These are phyloP conservation scores for Babesia divergens DNA, from an alignment of 169 alveolate species.

Conservation along the genomic window DNA sequence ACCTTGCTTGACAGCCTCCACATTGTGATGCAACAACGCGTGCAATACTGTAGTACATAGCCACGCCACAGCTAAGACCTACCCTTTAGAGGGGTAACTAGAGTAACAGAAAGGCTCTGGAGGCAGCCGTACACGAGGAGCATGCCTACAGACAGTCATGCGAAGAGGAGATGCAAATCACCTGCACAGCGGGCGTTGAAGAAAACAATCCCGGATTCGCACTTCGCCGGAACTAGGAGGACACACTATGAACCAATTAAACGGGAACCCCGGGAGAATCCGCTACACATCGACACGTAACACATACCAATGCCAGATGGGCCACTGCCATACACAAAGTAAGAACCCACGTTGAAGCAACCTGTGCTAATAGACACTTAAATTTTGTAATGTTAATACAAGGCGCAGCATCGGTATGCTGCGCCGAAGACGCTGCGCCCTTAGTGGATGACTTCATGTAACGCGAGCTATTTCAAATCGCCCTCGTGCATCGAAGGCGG, in stretches of 20 bases:
- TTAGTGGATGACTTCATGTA: neutral
- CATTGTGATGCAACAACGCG: conserved; percentile 15
- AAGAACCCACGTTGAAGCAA: conserved; percentile 23
- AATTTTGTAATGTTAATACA: neutral
- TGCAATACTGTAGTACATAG: conserved; percentile 9
- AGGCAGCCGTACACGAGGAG: conserved; percentile 32
- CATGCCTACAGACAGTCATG: neutral
- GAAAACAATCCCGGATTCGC: conserved; percentile 33
- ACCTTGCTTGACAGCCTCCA: neutral
- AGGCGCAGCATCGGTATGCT: neutral
- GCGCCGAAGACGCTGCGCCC: neutral
- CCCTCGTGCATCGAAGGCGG: conserved; percentile 15
- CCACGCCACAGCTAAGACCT: neutral
- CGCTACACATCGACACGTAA: neutral
- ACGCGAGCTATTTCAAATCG: neutral
- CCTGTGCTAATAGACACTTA: neutral
- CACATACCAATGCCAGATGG: conserved; percentile 46
- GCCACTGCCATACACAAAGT: conserved; percentile 12
- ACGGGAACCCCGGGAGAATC: neutral
- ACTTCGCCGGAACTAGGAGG: neutral
- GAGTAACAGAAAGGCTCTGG: conserved; percentile 14
- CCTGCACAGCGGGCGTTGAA: conserved; percentile 63
- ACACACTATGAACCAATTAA: conserved; percentile 17
- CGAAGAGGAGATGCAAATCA: neutral
- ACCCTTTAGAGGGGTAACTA: conserved; percentile 39